phyloP scores from a whole-genome alignment of 495 filamentous ascomycete genomes.

The Neurospora discreta region DNA sequence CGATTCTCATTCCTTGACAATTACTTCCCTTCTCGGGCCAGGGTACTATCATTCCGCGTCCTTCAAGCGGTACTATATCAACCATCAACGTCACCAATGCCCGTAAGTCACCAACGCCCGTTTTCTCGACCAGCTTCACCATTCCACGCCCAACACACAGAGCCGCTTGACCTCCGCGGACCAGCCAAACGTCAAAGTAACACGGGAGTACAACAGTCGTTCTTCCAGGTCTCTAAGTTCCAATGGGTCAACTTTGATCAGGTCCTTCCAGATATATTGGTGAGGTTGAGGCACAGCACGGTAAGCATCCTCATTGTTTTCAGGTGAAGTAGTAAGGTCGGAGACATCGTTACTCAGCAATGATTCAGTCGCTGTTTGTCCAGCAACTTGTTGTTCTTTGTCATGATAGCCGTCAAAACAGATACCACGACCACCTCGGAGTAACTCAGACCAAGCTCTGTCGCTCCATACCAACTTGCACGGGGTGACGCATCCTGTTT shows the following conservation, averaged over 20 bases:
- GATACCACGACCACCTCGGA: slow-evolving; percentile 27
- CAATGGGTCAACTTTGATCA: slow-evolving; percentile 21
- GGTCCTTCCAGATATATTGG: slow-evolving; percentile 24
- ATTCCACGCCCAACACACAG: slow-evolving; percentile 35
- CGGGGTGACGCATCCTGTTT: slow-evolving; percentile 37
- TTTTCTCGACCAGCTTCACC: slow-evolving; percentile 13
- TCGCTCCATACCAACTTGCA: slow-evolving; percentile 43
- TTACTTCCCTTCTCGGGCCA: background rate
- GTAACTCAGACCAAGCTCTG: slow-evolving; percentile 41
- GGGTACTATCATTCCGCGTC: background rate
- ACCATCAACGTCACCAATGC: background rate
- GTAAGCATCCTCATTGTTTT: background rate
- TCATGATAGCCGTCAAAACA: background rate
- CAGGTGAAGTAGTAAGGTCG: background rate
- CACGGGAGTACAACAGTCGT: slow-evolving; percentile 35
- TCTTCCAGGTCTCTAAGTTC: slow-evolving; percentile 37
- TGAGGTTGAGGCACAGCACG: background rate
- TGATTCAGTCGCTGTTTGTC: background rate
- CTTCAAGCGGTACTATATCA: background rate
- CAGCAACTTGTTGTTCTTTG: background rate
- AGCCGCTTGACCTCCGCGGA: slow-evolving; percentile 32
- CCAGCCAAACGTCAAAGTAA: slow-evolving; percentile 48
- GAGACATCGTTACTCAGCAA: background rate
- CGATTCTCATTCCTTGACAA: background rate
- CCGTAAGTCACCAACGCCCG: background rate